Evolutionary conservation across 108 stramenopile species (phyloP).

Genomic region (Nannochloropsis salina): DNA sequence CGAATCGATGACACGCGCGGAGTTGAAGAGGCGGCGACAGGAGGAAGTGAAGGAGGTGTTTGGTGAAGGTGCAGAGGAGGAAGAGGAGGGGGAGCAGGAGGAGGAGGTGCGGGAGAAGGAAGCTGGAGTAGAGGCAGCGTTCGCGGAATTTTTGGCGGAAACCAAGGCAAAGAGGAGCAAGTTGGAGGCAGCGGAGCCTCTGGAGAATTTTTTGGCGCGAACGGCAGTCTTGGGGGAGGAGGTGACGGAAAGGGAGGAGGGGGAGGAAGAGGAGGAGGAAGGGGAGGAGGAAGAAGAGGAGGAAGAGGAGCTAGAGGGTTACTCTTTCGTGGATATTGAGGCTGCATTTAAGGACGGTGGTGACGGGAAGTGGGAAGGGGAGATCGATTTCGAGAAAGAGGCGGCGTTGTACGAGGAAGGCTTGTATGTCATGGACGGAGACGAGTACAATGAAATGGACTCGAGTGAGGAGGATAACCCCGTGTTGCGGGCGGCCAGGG

Average conservation of each 20-base stretch:
- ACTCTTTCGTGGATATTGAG: not conserved
- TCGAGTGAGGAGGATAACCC: not conserved
- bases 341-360: not conserved
- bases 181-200: not conserved
- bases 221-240: not conserved
- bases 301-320: not conserved
- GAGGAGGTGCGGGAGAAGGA: not conserved
- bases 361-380: not conserved
- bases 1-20: not conserved
- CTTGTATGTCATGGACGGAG: slow-evolving; percentile 10
- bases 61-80: not conserved
- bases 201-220: not conserved
- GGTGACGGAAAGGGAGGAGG: not conserved
- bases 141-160: not conserved
- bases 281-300: not conserved
- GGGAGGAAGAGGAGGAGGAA: not conserved
- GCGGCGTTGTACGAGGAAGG: slow-evolving; percentile 19
- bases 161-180: not conserved
- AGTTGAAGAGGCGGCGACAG: not conserved
- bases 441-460: slow-evolving; percentile 5
- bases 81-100: not conserved
- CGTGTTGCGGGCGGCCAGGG: not conserved
- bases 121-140: not conserved
- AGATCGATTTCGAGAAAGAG: not conserved
- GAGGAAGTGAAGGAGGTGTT: not conserved